Evolutionary conservation across 148 eudicot species (phyloP).

Genomic region (Chenopodium album): DNA sequence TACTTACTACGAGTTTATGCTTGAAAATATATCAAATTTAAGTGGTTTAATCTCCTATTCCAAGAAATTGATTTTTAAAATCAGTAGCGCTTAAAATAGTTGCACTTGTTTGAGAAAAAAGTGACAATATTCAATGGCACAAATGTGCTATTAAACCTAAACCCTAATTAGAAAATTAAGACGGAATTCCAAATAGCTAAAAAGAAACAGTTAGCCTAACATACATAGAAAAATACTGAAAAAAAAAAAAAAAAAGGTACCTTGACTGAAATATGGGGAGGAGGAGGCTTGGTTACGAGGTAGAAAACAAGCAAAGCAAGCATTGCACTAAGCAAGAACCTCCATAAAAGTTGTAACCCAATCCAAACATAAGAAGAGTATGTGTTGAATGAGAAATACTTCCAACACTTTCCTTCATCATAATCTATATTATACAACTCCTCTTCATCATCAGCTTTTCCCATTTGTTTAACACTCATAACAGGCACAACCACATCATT

Average conservation of each 20-base stretch:
- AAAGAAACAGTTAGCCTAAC: too few species aligned
- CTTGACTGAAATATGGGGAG: conserved; percentile 55
- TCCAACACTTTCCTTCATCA: conserved; percentile 32
- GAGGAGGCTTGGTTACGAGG: conserved; percentile 62
- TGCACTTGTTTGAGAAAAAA: too few species aligned
- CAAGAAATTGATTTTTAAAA: too few species aligned
- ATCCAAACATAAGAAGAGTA: conserved; percentile 48
- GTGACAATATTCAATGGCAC: too few species aligned
- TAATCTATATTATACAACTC: neutral
- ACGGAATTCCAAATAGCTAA: too few species aligned
- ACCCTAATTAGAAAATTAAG: too few species aligned
- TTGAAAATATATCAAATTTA: too few species aligned
- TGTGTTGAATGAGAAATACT: conserved; percentile 48
- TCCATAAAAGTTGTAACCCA: conserved; percentile 60
- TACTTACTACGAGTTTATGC: too few species aligned
- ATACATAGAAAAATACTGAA: too few species aligned
- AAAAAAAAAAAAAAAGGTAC: conserved; percentile 15
- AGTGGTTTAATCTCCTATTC: too few species aligned
- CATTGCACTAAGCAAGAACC: conserved; percentile 53
- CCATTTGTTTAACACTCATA: neutral
- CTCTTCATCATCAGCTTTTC: neutral
- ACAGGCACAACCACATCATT: neutral
- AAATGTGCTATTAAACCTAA: too few species aligned
- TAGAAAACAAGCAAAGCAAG: conserved; percentile 72
- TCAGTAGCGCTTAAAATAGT: too few species aligned